Evolutionary conservation across 2,329 filamentous ascomycete genomes (phyloP), one percentile per base, ranked within the genome.

Genomic region (Amylocarpus encephaloides): DNA sequence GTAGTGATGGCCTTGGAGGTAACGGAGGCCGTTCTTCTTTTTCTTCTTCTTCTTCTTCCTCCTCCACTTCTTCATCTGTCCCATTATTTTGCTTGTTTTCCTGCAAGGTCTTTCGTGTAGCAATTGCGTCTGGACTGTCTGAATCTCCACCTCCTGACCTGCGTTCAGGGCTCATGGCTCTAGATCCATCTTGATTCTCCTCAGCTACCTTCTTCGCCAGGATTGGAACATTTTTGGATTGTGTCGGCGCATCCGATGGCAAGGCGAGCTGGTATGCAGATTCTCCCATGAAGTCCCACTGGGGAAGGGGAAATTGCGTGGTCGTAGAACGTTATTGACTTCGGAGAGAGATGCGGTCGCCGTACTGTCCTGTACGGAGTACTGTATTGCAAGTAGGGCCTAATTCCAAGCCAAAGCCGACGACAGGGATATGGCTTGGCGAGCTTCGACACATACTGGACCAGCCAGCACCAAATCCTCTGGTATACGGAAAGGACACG

Each of bases 1-100:
- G 49, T 9, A 71, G 62, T 32, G 64, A 68, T 18, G 71, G 72
- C 42, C 73, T 67, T 11, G 72, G 71, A 51, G 73, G 73, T 22
- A 76, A 62, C 39, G 73, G 69, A 26, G 73, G 73, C 22, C 68
- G 68, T 44, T 61, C 57, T 45, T 64, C 67, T 54, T 70, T 67
- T 26, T 60, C 59, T 48, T 62, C 64, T 26, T 51, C 26, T 15
- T 39, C 35, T 32, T 16, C 32, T 15, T 22, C 32, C 2, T 35
- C 43, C 16, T 16, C 32, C 6, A 10, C 32, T 2, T 35, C 43
- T 3, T 45, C 32, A 7, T 45, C 43, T 22, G 16, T 2, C n/a
- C 16, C 32, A n/a, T 19, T 11, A 13, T 19, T 10, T 13, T 16
- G 35, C 44, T 47, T 9, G n/a, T 47, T 33, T 2, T 39, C 22